phyloP scores from a whole-genome alignment of 371 early-diverging fungal species.

The Mortierella sp. region DNA sequence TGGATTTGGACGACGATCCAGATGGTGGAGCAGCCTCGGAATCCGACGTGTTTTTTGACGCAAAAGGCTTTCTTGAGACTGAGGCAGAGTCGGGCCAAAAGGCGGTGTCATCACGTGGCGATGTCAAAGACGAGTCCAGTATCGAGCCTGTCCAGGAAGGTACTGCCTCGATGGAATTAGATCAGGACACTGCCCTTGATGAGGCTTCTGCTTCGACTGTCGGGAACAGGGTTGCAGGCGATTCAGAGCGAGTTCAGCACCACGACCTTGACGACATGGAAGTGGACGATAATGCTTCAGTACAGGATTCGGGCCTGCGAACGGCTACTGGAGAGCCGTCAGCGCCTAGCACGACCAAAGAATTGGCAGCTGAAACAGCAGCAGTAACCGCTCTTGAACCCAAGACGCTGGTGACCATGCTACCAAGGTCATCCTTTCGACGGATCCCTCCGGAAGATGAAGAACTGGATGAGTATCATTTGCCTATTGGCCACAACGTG shows the following conservation, averaged over 20 bases:
- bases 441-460: slow-evolving; percentile 49
- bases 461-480: slow-evolving; percentile 43
- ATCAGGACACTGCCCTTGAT: not conserved
- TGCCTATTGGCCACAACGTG: slow-evolving; percentile 36
- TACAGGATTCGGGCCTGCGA: not conserved
- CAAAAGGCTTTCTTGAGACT: slow-evolving; percentile 39
- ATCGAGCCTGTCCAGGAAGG: not conserved
- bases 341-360: not conserved
- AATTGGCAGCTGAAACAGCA: not conserved
- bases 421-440: slow-evolving; percentile 62
- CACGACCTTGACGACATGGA: too few species aligned
- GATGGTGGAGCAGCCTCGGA: slow-evolving; percentile 35
- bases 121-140: not conserved
- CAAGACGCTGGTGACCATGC: slow-evolving; percentile 30
- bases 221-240: too few species aligned
- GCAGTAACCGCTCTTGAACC: slow-evolving; percentile 29
- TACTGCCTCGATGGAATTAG: not conserved
- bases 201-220: not conserved
- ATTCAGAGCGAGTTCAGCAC: too few species aligned
- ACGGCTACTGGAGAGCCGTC: not conserved
- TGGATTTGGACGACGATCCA: slow-evolving; percentile 10
- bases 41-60: slow-evolving; percentile 48
- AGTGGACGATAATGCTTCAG: not conserved
- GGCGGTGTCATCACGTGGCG: not conserved
- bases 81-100: slow-evolving; percentile 22